Conservation (phyloP, 192 early-diverging fungal genomes). For the Backusella sp. region DNA sequence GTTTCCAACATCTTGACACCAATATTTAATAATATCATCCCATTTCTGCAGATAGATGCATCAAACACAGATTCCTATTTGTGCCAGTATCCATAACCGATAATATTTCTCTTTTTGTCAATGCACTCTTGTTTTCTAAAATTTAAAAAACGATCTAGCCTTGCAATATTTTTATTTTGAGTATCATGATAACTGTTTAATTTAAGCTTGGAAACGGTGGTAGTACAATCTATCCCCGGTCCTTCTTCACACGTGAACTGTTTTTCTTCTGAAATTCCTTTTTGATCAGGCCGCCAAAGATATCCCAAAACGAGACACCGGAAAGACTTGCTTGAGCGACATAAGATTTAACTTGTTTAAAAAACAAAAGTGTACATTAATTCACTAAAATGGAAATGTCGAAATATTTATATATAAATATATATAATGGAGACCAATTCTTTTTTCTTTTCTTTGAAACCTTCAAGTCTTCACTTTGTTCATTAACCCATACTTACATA, state of each 20-base stretch:
- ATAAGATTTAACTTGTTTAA: background rate
- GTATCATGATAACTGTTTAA: background rate
- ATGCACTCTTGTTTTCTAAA: no score
- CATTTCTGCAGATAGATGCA: background rate
- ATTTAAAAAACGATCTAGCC: background rate
- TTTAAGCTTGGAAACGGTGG: background rate
- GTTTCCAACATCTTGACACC: background rate
- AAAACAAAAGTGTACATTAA: background rate
- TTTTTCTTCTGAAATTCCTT: conserved; percentile 7
- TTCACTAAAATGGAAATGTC: background rate
- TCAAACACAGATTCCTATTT: background rate
- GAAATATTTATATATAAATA: background rate
- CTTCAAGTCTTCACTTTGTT: background rate
- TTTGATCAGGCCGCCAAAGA: background rate
- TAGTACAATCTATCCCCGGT: background rate
- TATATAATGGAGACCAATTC: background rate
- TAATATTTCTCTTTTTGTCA: background rate
- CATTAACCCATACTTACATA: background rate
- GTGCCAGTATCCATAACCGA: background rate
- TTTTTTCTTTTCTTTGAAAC: background rate
- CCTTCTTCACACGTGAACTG: background rate
- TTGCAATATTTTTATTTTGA: background rate
- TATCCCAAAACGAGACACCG: background rate
- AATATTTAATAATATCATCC: background rate
- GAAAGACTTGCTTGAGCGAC: background rate